Evolutionary conservation across 2,329 filamentous ascomycete species (phyloP).

Genomic region (Fusarium odoratissimum): DNA sequence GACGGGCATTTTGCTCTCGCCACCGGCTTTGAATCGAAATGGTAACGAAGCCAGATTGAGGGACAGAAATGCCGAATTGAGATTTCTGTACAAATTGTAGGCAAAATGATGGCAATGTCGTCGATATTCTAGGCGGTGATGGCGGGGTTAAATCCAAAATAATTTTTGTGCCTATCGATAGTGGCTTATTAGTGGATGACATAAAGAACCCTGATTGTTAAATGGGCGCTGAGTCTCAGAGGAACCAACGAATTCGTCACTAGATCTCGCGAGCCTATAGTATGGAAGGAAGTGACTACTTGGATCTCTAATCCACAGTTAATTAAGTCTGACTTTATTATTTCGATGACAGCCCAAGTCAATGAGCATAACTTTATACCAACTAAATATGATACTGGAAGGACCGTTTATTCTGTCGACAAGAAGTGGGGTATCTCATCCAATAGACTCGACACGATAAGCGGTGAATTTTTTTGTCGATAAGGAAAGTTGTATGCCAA

Average conservation of each 20-base stretch:
- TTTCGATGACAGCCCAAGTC: accelerated
- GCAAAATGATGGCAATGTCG: conserved; percentile 44
- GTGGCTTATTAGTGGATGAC: conserved; percentile 4
- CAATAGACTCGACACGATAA: background rate
- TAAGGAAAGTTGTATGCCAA: conserved; percentile 49
- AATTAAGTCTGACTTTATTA: accelerated
- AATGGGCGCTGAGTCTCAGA: background rate
- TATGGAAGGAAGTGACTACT: accelerated
- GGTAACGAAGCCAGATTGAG: conserved; percentile 76
- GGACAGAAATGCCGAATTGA: conserved; percentile 8
- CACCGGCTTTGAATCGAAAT: conserved; percentile 88
- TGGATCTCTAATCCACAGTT: accelerated
- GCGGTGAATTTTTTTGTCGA: conserved; percentile 45
- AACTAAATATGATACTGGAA: background rate
- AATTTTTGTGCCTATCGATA: conserved; percentile 56
- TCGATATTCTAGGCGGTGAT: conserved; percentile 46
- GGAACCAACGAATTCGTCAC: too few species aligned
- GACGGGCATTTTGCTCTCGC: conserved; percentile 79
- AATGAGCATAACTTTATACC: background rate
- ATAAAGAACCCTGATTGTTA: conserved; percentile 6
- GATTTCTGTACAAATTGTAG: conserved; percentile 17
- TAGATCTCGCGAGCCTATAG: accelerated
- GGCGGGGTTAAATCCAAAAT: conserved; percentile 54
- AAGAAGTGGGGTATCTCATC: accelerated
- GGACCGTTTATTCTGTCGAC: conserved; percentile 3